A percentile compares a stretch with the other conserved stretches of the same genome.
Conservation (phyloP, 257 asterid species). For the Nyctanthes arbortristis region DNA sequence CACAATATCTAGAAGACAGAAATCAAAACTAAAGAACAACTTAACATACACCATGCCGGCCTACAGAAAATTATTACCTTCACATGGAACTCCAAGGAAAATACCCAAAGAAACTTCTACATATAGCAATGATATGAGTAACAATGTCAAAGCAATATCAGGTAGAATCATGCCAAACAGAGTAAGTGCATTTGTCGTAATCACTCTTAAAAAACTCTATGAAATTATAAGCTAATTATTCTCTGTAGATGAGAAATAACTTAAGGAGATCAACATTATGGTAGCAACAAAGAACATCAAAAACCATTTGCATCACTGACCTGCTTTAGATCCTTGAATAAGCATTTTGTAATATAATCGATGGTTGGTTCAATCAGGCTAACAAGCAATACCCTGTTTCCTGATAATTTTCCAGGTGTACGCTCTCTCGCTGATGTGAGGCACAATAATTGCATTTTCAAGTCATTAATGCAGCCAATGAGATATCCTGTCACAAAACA, state of each 20-base stretch:
- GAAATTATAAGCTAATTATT: conserved; percentile 9
- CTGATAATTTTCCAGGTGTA: conserved; percentile 36
- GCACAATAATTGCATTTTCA: conserved; percentile 49
- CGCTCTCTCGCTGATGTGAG: conserved; percentile 39
- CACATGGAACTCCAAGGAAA: conserved; percentile 11
- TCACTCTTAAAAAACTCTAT: not conserved
- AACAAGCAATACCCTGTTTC: conserved; percentile 44
- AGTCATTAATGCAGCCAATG: conserved; percentile 67
- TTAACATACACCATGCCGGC: not conserved
- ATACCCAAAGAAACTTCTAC: not conserved
- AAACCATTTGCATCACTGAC: conserved; percentile 39
- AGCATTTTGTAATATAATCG: conserved; percentile 60
- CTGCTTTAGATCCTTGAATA: conserved; percentile 65
- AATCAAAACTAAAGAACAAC: not conserved
- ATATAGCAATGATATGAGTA: not conserved
- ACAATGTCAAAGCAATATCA: not conserved
- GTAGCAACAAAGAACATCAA: conserved; percentile 12
- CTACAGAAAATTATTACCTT: not conserved
- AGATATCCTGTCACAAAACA: conserved; percentile 59
- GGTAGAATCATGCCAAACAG: not conserved
- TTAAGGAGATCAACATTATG: conserved; percentile 20
- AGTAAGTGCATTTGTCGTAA: conserved; percentile 1
- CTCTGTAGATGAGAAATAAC: not conserved
- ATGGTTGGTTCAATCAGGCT: conserved; percentile 73
- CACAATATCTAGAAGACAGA: not conserved